phyloP scores from a whole-genome alignment of 805 yeast genomes.

The Candida insectorum region DNA sequence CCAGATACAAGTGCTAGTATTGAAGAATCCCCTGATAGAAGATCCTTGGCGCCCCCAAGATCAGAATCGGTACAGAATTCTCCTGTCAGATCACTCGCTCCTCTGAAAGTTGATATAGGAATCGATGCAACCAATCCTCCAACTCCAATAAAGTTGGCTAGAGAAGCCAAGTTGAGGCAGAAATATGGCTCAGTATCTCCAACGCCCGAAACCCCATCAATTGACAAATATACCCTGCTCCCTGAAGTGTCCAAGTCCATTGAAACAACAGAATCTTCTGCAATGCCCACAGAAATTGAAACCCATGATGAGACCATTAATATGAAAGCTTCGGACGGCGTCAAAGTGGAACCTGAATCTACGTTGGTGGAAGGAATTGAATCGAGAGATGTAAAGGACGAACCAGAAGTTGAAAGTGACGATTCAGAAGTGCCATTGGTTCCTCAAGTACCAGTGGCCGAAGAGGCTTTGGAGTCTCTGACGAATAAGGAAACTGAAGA shows the following conservation, averaged over 20 bases:
- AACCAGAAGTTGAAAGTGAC: neutral
- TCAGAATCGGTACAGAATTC: slow-evolving; percentile 12
- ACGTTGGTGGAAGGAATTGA: neutral
- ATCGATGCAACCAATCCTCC: slow-evolving; percentile 20
- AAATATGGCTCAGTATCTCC: slow-evolving; percentile 3
- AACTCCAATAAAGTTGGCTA: slow-evolving; percentile 10
- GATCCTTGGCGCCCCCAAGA: slow-evolving; percentile 12
- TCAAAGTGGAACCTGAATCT: neutral
- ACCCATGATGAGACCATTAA: too few species aligned
- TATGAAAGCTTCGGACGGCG: neutral
- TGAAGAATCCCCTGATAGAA: slow-evolving; percentile 16
- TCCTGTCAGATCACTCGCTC: slow-evolving; percentile 3
- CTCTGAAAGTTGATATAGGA: slow-evolving; percentile 8
- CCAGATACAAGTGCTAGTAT: slow-evolving; percentile 12
- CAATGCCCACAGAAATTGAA: neutral
- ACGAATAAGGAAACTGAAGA: neutral
- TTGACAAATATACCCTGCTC: too few species aligned
- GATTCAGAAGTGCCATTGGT: neutral
- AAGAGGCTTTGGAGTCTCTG: neutral
- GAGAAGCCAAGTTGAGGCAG: slow-evolving; percentile 8
- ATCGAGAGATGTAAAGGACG: neutral
- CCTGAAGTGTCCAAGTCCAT: neutral
- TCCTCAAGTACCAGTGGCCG: too few species aligned
- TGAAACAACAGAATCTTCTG: neutral
- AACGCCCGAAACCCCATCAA: neutral